Evolutionary conservation across 805 yeast species (phyloP).

Genomic region (Komagataella pseudopastoris): DNA sequence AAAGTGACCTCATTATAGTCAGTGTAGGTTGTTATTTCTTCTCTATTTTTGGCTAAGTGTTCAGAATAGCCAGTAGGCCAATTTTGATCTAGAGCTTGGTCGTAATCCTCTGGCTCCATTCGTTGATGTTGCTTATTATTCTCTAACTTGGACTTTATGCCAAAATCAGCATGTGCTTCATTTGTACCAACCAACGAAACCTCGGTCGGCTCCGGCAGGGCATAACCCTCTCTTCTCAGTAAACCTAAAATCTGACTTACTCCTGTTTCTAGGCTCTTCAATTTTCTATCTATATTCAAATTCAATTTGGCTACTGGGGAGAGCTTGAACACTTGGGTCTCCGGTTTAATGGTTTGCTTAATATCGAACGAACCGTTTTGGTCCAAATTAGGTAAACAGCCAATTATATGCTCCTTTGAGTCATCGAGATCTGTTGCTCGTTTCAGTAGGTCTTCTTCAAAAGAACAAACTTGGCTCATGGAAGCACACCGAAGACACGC

Average conservation of each 20-base stretch:
- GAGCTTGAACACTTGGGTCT: slow-evolving; percentile 3
- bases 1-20: not conserved
- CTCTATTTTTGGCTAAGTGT: slow-evolving; percentile 4
- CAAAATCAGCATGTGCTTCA: not conserved
- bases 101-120: not conserved
- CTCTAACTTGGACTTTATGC: not conserved
- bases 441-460: slow-evolving; percentile 18
- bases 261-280: not conserved
- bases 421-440: slow-evolving; percentile 2
- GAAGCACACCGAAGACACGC: slow-evolving; percentile 50
- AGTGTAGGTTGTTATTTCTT: slow-evolving; percentile 2
- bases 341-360: slow-evolving; percentile 3
- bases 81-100: slow-evolving; percentile 3
- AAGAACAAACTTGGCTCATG: slow-evolving; percentile 37
- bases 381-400: slow-evolving; percentile 3
- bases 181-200: not conserved
- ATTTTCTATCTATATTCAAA: not conserved
- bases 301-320: not conserved
- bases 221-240: not conserved
- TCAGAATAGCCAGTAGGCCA: slow-evolving; percentile 15
- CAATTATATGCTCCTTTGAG: slow-evolving; percentile 1
- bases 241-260: not conserved
- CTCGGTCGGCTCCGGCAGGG: not conserved
- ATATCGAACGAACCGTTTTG: slow-evolving; percentile 4
- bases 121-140: not conserved